phyloP scores from a whole-genome alignment of 169 alveolate species.

The Cryptosporidium canis region DNA sequence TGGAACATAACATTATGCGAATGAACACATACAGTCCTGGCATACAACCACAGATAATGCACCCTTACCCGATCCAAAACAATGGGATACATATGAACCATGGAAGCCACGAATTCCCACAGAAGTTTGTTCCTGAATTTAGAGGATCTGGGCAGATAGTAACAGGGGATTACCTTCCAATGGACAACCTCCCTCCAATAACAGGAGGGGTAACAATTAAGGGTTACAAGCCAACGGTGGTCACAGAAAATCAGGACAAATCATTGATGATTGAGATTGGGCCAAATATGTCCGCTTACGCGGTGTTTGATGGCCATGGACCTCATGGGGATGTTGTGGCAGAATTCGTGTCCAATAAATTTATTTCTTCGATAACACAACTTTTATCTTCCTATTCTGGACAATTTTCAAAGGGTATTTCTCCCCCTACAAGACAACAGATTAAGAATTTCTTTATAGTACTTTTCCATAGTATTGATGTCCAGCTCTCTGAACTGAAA shows the following conservation, averaged over 20 bases:
- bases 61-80: not conserved
- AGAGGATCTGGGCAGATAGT: not conserved
- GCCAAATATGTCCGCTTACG: slow-evolving; percentile 53
- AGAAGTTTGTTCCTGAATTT: not conserved
- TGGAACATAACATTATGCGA: slow-evolving; percentile 10
- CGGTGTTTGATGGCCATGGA: slow-evolving; percentile 71
- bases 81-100: not conserved
- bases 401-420: not conserved
- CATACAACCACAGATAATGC: slow-evolving; percentile 18
- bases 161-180: not conserved
- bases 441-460: slow-evolving; percentile 46
- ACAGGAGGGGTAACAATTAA: slow-evolving; percentile 64
- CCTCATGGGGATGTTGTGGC: slow-evolving; percentile 69
- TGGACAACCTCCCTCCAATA: not conserved
- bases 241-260: slow-evolving; percentile 47
- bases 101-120: not conserved
- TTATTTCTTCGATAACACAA: slow-evolving; percentile 44
- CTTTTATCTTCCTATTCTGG: not conserved
- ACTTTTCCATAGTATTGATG: slow-evolving; percentile 47
- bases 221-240: slow-evolving; percentile 58
- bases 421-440: slow-evolving; percentile 42
- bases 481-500: slow-evolving; percentile 49
- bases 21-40: slow-evolving; percentile 9
- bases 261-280: slow-evolving; percentile 46
- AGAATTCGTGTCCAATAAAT: slow-evolving; percentile 30